Evolutionary conservation across 192 early-diverging fungal genomes (phyloP).

Genomic region (Podila epicladia): DNA sequence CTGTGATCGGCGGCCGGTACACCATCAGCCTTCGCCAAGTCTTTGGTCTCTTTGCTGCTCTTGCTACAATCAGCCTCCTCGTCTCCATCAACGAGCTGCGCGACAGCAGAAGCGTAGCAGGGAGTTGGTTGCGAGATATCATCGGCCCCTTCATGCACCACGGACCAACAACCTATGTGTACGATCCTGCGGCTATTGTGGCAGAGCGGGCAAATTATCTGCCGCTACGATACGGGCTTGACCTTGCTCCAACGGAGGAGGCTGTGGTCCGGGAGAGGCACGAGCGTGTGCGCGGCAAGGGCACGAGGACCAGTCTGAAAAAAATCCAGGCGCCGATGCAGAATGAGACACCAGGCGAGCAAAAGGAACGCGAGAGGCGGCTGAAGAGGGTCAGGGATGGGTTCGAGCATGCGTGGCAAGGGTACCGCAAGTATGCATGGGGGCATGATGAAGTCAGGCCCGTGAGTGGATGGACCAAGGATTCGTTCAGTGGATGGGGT

Average conservation of each 20-base stretch:
- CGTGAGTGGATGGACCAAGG: conserved; percentile 21
- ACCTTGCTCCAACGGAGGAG: neutral
- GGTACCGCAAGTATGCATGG: conserved; percentile 76
- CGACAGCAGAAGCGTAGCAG: no score
- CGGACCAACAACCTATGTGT: neutral
- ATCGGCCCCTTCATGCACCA: neutral
- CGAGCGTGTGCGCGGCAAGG: conserved; percentile 2
- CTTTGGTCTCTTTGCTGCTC: neutral
- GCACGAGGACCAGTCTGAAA: neutral
- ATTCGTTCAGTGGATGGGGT: conserved; percentile 61
- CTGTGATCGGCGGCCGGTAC: neutral
- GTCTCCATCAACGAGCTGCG: neutral
- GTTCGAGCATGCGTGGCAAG: conserved; percentile 73
- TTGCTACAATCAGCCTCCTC: neutral
- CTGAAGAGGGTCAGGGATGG: conserved; percentile 61
- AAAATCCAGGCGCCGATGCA: neutral
- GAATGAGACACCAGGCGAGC: neutral
- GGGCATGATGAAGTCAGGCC: conserved; percentile 71
- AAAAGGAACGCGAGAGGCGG: conserved; percentile 14
- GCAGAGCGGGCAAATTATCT: neutral
- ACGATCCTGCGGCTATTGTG: neutral
- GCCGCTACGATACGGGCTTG: neutral
- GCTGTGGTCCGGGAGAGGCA: neutral
- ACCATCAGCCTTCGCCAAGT: neutral
- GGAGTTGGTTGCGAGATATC: no score